These are phyloP conservation scores for Eucalyptus microcorys DNA, from an alignment of 345 rosid genomes.

Conservation along the genomic window DNA sequence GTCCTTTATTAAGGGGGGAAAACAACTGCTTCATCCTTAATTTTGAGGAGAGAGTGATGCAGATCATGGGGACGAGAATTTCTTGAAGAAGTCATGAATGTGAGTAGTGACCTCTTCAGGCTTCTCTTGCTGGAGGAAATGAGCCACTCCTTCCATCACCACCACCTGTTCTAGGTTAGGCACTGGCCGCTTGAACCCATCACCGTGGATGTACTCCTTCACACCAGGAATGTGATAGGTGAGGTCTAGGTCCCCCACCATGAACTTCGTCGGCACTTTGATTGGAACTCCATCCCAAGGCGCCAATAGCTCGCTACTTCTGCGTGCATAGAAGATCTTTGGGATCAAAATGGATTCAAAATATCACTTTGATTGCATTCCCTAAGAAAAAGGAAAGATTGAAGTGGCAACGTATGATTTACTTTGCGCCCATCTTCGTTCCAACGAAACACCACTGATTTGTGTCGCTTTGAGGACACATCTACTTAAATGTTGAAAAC, in stretches of 20 bases:
- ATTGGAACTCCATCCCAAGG: constrained; percentile 48
- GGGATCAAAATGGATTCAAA: background rate
- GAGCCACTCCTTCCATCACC: constrained; percentile 76
- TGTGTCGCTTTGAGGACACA: background rate
- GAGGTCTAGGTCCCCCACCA: constrained; percentile 66
- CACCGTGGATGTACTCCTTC: constrained; percentile 49
- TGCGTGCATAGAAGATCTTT: background rate
- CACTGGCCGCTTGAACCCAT: constrained; percentile 39
- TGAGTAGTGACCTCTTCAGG: constrained; percentile 50
- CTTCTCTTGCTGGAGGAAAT: constrained; percentile 61
- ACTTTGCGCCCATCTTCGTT: background rate
- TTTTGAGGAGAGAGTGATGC: background rate
- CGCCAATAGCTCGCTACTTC: constrained; percentile 68
- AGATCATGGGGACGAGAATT: constrained; percentile 12
- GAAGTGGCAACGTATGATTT: background rate
- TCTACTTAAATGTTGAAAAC: background rate
- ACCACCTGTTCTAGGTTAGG: constrained; percentile 66
- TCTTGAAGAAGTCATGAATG: constrained; percentile 54
- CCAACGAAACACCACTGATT: background rate
- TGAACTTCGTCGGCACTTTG: constrained; percentile 71
- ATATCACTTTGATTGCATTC: background rate
- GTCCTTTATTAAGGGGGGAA: background rate
- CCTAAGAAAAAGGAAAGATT: background rate
- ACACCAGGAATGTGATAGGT: constrained; percentile 45
- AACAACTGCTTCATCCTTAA: background rate